These are phyloP conservation scores for Delonix regia DNA, from an alignment of 306 rosid species.

Conservation along the genomic window DNA sequence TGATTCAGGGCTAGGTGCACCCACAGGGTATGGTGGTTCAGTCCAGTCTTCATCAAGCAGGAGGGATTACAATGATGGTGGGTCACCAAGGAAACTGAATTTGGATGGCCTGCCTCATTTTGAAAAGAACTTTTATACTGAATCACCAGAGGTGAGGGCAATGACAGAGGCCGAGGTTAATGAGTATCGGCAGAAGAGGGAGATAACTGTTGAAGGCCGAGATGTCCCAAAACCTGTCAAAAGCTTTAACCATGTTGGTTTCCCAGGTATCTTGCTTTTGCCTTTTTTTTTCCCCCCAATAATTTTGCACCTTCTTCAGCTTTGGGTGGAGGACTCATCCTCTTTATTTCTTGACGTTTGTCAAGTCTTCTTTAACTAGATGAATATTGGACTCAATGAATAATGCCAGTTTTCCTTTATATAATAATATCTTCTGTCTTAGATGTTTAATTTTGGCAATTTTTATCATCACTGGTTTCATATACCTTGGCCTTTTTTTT, in stretches of 20 bases:
- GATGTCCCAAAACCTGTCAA: conserved; percentile 97
- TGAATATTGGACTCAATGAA: neutral
- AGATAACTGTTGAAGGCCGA: conserved; percentile 90
- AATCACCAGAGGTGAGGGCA: conserved; percentile 70
- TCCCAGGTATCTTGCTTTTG: conserved; percentile 68
- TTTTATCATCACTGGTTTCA: neutral
- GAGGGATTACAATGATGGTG: conserved; percentile 62
- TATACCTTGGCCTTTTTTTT: neutral
- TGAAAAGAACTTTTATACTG: conserved; percentile 88
- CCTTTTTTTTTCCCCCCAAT: neutral
- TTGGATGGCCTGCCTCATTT: conserved; percentile 95
- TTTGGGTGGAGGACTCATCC: neutral
- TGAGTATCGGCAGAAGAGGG: conserved; percentile 75
- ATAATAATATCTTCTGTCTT: neutral
- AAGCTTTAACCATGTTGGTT: conserved; percentile 72
- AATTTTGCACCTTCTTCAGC: neutral
- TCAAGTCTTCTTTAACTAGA: neutral
- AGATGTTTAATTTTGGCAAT: neutral
- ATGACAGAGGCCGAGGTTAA: conserved; percentile 84
- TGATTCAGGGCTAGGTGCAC: conserved; percentile 80
- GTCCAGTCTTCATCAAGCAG: conserved; percentile 58
- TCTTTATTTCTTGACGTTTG: conserved; percentile 15
- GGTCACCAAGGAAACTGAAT: conserved; percentile 66
- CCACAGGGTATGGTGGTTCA: conserved; percentile 60
- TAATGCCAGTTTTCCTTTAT: neutral